Base-by-base conservation (phyloP, 2,329 filamentous ascomycete genomes). In the Ophiosphaerella herpotricha region DNA sequence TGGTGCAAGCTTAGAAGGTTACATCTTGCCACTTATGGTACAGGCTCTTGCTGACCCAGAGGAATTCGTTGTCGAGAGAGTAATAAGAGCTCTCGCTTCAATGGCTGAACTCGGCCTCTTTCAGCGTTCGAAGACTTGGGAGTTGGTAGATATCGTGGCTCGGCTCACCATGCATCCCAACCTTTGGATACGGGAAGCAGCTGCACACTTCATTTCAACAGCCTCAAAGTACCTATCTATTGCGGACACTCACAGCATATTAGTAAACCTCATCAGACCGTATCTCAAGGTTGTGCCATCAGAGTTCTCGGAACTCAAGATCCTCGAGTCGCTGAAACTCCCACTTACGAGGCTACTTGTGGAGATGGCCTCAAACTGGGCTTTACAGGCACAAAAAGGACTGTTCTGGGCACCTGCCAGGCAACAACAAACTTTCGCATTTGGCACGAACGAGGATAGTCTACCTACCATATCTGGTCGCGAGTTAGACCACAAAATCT, bases 81-180 rank as follows among this genome's bases (percentile, higher is more conserved):
- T 93, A 1, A 79, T 99, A 26, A 86, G 94, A 58, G 94, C 93
- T 0, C 80, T 99, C 40, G 90, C 91, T 2, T 88, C 90, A 52
- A 90, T 99, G 78, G 91, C 93, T 7, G 87, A 89, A 46, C 80
- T 99, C 16, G 95, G 94, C 0, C 78, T 99, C 0, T 84, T 99
- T 39, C 93, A 95, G 43, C 84, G 91, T 63, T 82, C 86, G 5
- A 93, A 90, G 52, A 87, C 86, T 1, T 96, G 91, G 87, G 91
- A 97, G 67, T 78, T 99, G 34, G 85, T 96, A 18, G 88, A 95
- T 54, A 85, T 93, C 34, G 84, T 93, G 12, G 87, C 84, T 6
- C 85, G 91, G 3, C 96, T 97, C 64, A 87, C 92, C 11, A 87
- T 96, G 79, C 94, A 99, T 68, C 94, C 94, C 0, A 97, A 96